Base-by-base conservation (phyloP, 1,284 basidiomycete genomes). In the Vanrija sp. region DNA sequence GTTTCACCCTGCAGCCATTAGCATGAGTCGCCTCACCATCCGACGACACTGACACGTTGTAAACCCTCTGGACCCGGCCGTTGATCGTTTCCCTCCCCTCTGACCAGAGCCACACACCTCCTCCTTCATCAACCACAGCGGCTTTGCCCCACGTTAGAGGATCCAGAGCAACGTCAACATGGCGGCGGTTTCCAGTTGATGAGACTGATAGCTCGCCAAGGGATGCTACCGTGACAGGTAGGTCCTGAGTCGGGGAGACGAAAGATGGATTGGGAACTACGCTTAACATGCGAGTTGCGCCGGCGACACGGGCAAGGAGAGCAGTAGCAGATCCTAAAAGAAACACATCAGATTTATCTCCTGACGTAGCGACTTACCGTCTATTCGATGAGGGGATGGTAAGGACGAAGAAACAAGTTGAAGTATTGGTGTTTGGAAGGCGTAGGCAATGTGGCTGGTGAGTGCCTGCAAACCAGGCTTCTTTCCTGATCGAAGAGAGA, bases 31-130 rank as follows among this genome's bases (percentile, higher is more conserved):
- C 21, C 6, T 29, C 14, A n/a, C 1, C 7, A 16, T 18, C 18
- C 16, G 10, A 5, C 8, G 34, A 10, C 34, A 58, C 70, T 47
- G 39, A 66, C 63, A 69, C 25, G 19, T 61, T 54, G 5, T 39
- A n/a, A 0, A n/a, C 7, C 19, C 44, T 46, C 3, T 16, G 7
- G 1, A n/a, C 2, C 3, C 29, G 23, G 1, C 29, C 60, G 10
- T 64, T 54, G 21, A 60, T 29, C 18, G 34, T 46, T 16, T 54
- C 57, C 43, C 63, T 68, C 34, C 62, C 62, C 52, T 69, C 65
- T 43, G 51, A 57, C 72, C 72, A 73, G 8, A 68, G 38, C 71
- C 69, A 73, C 2, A 75, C 62, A 1, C 62, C 71, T 0, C 73
- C 73, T 1, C 54, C 46, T 39, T 71, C 69, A 55, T 75, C 73